These are phyloP conservation scores for Fusarium anguioides DNA, from an alignment of 2,329 filamentous ascomycete species.

Conservation along the genomic window DNA sequence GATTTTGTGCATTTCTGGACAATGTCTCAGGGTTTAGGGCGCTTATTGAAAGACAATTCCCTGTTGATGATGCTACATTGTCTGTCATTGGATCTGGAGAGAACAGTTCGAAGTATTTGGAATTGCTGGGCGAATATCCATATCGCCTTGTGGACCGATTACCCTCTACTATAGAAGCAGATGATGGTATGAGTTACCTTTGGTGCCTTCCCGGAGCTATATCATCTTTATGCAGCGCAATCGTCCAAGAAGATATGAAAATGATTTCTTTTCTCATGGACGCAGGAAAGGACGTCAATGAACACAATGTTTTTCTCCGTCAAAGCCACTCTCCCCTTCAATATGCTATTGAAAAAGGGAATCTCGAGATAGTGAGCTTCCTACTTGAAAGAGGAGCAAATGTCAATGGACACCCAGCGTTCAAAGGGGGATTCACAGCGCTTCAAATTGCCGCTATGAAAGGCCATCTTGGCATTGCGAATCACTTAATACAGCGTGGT, in stretches of 20 bases:
- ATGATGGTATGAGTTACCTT: too few species aligned
- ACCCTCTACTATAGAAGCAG: too few species aligned
- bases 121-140: background rate
- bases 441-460: constrained; percentile 3
- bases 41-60: background rate
- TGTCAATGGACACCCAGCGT: background rate
- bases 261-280: background rate
- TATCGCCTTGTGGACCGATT: background rate
- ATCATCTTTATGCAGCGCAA: background rate
- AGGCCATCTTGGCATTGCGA: constrained; percentile 5
- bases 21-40: background rate
- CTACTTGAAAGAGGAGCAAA: constrained; percentile 2
- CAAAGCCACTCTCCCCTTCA: background rate
- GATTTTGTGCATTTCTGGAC: background rate
- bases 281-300: constrained; percentile 7
- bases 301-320: background rate
- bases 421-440: background rate
- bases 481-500: background rate
- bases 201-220: background rate
- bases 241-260: background rate
- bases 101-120: background rate
- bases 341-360: background rate
- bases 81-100: background rate
- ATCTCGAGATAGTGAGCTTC: background rate
- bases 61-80: background rate